Base-by-base conservation (phyloP, 2,329 filamentous ascomycete genomes). In the Incumbomyces lentus region DNA sequence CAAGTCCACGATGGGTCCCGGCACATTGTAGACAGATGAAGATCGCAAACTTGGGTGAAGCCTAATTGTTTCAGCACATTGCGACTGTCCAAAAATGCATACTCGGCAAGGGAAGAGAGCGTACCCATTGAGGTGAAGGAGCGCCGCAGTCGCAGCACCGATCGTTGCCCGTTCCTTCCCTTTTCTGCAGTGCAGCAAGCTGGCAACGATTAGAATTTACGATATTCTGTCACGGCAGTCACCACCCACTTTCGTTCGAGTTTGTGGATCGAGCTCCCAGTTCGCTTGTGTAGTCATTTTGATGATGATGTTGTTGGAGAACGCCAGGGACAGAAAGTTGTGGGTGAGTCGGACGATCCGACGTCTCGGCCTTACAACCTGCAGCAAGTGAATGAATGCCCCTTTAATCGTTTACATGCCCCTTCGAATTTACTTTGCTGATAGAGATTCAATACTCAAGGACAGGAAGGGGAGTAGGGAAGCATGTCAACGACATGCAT, bases 181-280 rank as follows among this genome's bases (percentile, higher is more conserved):
- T 82, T 67, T 94, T 94, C 66, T 95, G 89, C 58, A 96, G 87
- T 52, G 86, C 80, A 55, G 88, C 80, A 63, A 98, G 81, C 87
- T 95, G 64, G 6, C 49, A 14, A 39, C 40, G 19, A 40, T 12
- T 14, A 34, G 46, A 41, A 37, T 47, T 40, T 47, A 30, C 32
- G n/a, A 40, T 19, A 26, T 44, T 12, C 13, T 18, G 13, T 26
- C 12, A 7, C 1, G 10, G 35, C 7, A 34, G 18, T 35, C 13
- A 29, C 17, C 18, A 44, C 63, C 58, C 70, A 93, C 89, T 80
- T 96, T 96, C 62, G 84, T 87, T 69, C 87, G 81, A 52, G 90
- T 96, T 74, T 96, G 90, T 40, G 92, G 92, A 68, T 98, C 92
- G 56, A 98, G 88, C 72, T 98, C 92, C 92, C 92, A 98, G 84